Evolutionary conservation across 2,329 filamentous ascomycete genomes (phyloP).

Genomic region (Ascocoryne sarcoides): DNA sequence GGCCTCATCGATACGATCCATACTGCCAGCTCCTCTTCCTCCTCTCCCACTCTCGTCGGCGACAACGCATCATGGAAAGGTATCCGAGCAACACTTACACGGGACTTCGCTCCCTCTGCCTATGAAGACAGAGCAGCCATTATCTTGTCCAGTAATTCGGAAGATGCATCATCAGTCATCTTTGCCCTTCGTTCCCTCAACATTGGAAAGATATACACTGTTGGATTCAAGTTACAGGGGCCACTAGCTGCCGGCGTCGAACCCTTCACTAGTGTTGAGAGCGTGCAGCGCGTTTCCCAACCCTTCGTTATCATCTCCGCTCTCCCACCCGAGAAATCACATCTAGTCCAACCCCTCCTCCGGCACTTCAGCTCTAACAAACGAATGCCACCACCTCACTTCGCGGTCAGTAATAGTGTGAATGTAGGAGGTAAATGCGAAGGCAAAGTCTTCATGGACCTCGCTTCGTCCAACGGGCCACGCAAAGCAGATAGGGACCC

Average conservation of each 20-base stretch:
- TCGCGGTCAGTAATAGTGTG: slow-evolving; percentile 23
- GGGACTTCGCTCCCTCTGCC: slow-evolving; percentile 74
- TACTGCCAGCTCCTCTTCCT: slow-evolving; percentile 44
- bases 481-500: slow-evolving; percentile 64
- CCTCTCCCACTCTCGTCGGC: slow-evolving; percentile 58
- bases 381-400: background rate
- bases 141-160: slow-evolving; percentile 61
- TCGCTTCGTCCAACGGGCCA: slow-evolving; percentile 47
- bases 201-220: slow-evolving; percentile 73
- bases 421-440: slow-evolving; percentile 19
- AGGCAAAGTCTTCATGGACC: slow-evolving; percentile 70
- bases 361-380: slow-evolving; percentile 48
- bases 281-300: slow-evolving; percentile 68
- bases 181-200: slow-evolving; percentile 70
- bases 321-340: slow-evolving; percentile 67
- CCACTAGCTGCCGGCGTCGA: slow-evolving; percentile 57
- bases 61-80: slow-evolving; percentile 84
- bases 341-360: slow-evolving; percentile 68
- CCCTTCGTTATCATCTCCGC: slow-evolving; percentile 79
- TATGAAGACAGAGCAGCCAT: slow-evolving; percentile 70
- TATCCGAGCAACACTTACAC: slow-evolving; percentile 70
- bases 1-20: slow-evolving; percentile 78
- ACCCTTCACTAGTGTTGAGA: slow-evolving; percentile 61
- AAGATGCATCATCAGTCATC: slow-evolving; percentile 69
- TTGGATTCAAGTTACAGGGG: slow-evolving; percentile 63